phyloP scores from a whole-genome alignment of 1,284 basidiomycete genomes.

The Pseudomicrostroma phylloplanum region DNA sequence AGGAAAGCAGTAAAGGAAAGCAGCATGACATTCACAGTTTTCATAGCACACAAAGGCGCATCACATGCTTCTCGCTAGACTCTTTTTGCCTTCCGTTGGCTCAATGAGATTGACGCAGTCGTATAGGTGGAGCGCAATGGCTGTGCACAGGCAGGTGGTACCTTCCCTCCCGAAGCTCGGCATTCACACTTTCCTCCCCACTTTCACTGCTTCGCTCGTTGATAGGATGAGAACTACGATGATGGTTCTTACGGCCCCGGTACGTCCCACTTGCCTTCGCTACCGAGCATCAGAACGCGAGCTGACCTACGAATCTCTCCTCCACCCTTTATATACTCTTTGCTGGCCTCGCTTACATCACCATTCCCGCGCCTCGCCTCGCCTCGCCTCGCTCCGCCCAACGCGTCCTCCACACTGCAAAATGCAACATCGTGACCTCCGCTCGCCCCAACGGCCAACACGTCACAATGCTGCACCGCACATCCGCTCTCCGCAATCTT shows the following conservation, averaged over 20 bases:
- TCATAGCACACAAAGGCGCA: too few relatives aligned
- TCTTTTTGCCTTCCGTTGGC: too few relatives aligned
- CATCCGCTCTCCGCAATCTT: conserved; percentile 30
- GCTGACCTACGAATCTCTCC: not conserved
- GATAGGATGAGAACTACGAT: conserved; percentile 24
- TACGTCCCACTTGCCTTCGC: not conserved
- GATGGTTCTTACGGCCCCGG: conserved; percentile 36
- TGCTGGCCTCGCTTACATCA: not conserved
- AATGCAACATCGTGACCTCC: not conserved
- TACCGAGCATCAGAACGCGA: not conserved
- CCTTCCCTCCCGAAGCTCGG: too few relatives aligned
- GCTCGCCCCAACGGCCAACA: not conserved
- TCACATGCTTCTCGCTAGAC: too few relatives aligned
- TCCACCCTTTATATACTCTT: not conserved
- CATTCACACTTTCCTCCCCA: too few relatives aligned
- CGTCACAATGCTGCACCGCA: not conserved
- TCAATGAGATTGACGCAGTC: too few relatives aligned
- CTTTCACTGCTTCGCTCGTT: not conserved
- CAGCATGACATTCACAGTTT: too few relatives aligned
- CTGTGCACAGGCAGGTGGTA: too few relatives aligned
- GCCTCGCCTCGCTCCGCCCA: not conserved
- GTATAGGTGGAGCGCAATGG: too few relatives aligned
- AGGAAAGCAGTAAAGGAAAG: conserved; percentile 3
- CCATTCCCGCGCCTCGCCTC: not conserved
- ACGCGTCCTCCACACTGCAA: conserved; percentile 1